Evolutionary conservation across 495 filamentous ascomycete genomes (phyloP), one percentile per base, ranked within the genome.

Genomic region (Annulohypoxylon stygium): DNA sequence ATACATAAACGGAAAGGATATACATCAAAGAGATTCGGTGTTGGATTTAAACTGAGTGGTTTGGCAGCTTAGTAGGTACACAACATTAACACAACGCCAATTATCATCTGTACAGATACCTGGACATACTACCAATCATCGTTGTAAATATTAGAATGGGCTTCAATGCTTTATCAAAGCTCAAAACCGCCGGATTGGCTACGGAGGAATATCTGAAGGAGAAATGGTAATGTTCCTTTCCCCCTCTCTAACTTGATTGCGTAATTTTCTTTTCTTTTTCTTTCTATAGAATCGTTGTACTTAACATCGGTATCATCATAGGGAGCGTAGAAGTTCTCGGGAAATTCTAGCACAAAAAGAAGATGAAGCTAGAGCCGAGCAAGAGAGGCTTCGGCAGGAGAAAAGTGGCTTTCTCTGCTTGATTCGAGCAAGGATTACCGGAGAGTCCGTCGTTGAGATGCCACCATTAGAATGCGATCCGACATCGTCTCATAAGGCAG

Each of bases 151-250:
- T 34, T 25, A 61, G 34, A 18, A 73, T 71, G 73, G 73, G 64
- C 55, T 73, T 71, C 25, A 69, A 72, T 30, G 64, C 68, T 14
- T 33, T 75, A 61, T 61, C 55, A 50, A 75, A 63, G 58, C 10
- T 75, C 25, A 71, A 66, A 30, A 51, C 37, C 9, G 65, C 69
- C 3, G 43, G 61, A 33, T 9, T 33, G 9, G 69, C 53, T 26
- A 68, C 73, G 4, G 73, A 66, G 55, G 65, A 65, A 36, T 68
- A 75, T 25, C 25, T 75, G 6, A 73, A 73, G 53, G 69, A 55
- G 26, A 73, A 73, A 72, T 72, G 73, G 73, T 73, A 75, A 57
- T 9, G 36, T 33, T n/a, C 30, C 20, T 45, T 45, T 18, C 34
- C 9, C 23, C 4, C 34, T 23, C 6, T 18, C 37, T 23, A 14